A percentile compares a stretch with the other conserved stretches of the same genome.
Conservation (phyloP, 306 rosid genomes). For the Quercus parvula region DNA sequence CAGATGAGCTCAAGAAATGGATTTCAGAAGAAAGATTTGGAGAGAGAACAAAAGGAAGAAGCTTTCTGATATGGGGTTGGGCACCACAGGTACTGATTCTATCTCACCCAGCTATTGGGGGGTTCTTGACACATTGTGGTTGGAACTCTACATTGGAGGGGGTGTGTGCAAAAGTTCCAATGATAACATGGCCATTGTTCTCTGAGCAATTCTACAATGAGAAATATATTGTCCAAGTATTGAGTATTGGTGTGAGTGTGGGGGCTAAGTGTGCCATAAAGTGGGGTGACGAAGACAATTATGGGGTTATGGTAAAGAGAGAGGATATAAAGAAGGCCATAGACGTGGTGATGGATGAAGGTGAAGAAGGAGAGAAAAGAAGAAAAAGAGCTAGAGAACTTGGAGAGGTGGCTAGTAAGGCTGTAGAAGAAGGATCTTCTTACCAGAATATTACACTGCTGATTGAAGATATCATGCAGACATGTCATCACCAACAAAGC, state of each 20-base stretch:
- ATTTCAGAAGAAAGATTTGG: conserved; percentile 34
- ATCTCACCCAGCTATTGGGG: conserved; percentile 50
- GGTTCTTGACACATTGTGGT: conserved; percentile 68
- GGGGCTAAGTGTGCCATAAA: neutral
- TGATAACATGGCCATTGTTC: conserved; percentile 59
- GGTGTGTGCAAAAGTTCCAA: conserved; percentile 40
- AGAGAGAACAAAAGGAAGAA: conserved; percentile 35
- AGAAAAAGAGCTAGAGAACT: neutral
- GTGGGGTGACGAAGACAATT: conserved; percentile 16
- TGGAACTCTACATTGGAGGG: conserved; percentile 69
- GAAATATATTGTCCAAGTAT: conserved; percentile 26
- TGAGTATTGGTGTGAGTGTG: conserved; percentile 8
- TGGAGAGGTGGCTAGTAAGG: neutral
- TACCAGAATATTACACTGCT: neutral
- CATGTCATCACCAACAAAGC: neutral
- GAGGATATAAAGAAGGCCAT: neutral
- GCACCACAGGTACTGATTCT: conserved; percentile 60
- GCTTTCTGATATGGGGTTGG: conserved; percentile 55
- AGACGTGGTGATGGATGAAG: conserved; percentile 3
- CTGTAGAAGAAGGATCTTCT: neutral
- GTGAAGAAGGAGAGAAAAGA: neutral
- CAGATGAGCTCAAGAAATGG: conserved; percentile 48
- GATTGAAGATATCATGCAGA: neutral
- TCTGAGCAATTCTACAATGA: conserved; percentile 56
- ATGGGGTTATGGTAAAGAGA: conserved; percentile 15